phyloP scores from a whole-genome alignment of 2,329 filamentous ascomycete species.

The Diaporthe destruens region DNA sequence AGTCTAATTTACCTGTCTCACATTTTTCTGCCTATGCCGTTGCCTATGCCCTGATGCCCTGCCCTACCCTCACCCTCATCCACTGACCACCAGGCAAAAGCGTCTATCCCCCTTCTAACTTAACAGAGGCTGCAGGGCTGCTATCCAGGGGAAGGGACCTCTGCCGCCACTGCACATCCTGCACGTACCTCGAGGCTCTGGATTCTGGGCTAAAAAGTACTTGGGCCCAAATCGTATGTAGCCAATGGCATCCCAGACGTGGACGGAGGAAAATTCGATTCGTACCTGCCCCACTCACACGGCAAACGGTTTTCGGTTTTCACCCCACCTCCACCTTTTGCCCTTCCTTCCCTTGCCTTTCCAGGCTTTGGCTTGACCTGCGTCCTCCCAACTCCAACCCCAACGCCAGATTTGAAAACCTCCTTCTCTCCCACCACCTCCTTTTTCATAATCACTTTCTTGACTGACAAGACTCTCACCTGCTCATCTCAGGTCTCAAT shows the following conservation, averaged over 20 bases:
- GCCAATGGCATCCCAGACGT: constrained; percentile 11
- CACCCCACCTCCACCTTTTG: constrained; percentile 37
- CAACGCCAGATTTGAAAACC: constrained; percentile 36
- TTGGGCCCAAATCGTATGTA: constrained; percentile 22
- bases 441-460: constrained; percentile 38
- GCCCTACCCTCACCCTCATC: too few relatives aligned
- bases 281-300: constrained; percentile 36
- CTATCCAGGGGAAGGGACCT: not conserved
- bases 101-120: not conserved
- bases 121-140: not conserved
- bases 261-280: constrained; percentile 38
- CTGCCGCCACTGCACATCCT: not conserved
- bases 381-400: constrained; percentile 19
- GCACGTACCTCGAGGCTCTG: constrained; percentile 20
- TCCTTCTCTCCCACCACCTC: constrained; percentile 40
- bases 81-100: not conserved
- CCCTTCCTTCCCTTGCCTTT: constrained; percentile 30
- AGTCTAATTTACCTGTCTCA: constrained; percentile 34
- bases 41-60: too few relatives aligned
- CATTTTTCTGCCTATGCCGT: constrained; percentile 2
- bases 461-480: constrained; percentile 38
- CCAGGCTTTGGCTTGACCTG: constrained; percentile 24
- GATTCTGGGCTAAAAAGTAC: not conserved
- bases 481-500: constrained; percentile 27
- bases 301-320: constrained; percentile 38